Base-by-base conservation (phyloP, 78 protist species). In the slime mould (Dictyostelium discoideum) region DNA sequence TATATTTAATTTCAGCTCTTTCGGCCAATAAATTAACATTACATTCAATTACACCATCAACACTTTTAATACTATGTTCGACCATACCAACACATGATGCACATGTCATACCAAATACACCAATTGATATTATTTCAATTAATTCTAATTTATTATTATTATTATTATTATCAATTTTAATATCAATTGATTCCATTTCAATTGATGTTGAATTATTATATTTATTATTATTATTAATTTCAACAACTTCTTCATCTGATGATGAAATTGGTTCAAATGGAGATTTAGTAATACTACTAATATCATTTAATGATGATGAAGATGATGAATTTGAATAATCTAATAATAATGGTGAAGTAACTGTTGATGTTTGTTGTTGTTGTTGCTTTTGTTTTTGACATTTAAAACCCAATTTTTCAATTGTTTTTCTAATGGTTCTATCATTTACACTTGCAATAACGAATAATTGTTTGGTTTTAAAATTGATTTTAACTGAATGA, bases 81-180 rank as follows among this genome's bases (percentile, higher is more conserved):
- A 93, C 93, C 67, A 93, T 87, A 67, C 87, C 88, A 22, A 93
- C 96, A 84, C 96, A 93, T 5, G 93, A 86, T 3, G 96, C 88
- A 84, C 96, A 93, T 5, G 96, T 93, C 96, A 93, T 93, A 42
- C 96, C 96, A 72, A 65, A 81, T 9, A 93, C 92, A 57, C 93
- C 96, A 24, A 93, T 86, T 50, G 83, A 24, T 3, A 93, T 42
- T 7, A 9, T 86, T 40, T 39, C 74, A 10, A 54, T 54, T 14
- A 24, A 13, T 54, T 37, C 67, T n/a, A 79, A 14, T 60, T 60
- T 60, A 5, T 16, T 14, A 16, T 86, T 7, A 13, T 60, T 60
- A 5, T 16, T 14, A 16, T 86, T 7, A 13, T 48, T 44, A 69
- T 85, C 92, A 26, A 81, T 32, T 54, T 90, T 90, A 39, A 90